Evolutionary conservation across 371 early-diverging fungal genomes (phyloP).

Genomic region (Mucor lusitanicus): DNA sequence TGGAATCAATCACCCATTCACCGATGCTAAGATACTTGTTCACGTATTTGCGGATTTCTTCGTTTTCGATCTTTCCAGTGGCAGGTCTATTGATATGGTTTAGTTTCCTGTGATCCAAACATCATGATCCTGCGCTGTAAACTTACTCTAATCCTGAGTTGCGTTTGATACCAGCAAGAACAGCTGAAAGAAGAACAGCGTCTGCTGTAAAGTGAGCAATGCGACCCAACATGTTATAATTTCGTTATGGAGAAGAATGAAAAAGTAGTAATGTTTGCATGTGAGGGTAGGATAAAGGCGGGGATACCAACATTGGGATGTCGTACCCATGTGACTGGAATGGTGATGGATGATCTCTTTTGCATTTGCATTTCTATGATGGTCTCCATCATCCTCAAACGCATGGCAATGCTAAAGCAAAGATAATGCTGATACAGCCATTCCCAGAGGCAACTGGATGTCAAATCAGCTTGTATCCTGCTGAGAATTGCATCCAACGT

Average conservation of each 20-base stretch:
- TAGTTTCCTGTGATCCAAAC: background rate
- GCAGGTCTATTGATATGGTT: conserved; percentile 44
- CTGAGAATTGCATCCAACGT: too few species aligned
- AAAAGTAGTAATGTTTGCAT: conserved; percentile 1
- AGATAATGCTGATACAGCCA: too few species aligned
- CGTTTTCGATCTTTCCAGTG: conserved; percentile 56
- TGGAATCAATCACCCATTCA: conserved; percentile 67
- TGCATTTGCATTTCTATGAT: background rate
- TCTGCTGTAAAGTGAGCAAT: conserved; percentile 71
- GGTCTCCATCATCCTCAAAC: too few species aligned
- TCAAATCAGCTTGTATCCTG: too few species aligned
- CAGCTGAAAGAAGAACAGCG: conserved; percentile 72
- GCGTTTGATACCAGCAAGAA: conserved; percentile 76
- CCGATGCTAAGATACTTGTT: conserved; percentile 68
- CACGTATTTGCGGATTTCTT: conserved; percentile 54
- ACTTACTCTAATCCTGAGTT: conserved; percentile 68
- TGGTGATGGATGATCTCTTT: background rate
- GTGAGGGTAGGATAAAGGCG: background rate
- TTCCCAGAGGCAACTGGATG: too few species aligned
- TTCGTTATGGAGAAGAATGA: background rate
- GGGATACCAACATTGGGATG: background rate
- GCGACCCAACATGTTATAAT: conserved; percentile 54
- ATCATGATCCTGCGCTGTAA: background rate
- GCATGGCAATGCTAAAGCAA: too few species aligned
- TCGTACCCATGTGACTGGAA: background rate